These are phyloP conservation scores for Coelastrella sp. DNA, from an alignment of 139 green algal species.

Conservation along the genomic window DNA sequence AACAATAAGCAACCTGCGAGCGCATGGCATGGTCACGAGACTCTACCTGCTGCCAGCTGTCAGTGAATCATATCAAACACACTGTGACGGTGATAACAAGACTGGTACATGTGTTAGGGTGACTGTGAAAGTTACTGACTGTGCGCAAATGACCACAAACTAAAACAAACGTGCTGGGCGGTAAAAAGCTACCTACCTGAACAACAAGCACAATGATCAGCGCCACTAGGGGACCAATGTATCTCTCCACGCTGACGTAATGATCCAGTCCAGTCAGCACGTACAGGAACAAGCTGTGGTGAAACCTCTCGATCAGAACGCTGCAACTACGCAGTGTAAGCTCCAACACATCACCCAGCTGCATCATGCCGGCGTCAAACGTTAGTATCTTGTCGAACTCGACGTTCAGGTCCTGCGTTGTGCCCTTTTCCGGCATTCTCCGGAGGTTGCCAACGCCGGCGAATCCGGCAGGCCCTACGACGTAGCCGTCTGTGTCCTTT, in stretches of 20 bases:
- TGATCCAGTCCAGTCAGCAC: constrained; percentile 55
- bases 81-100: background rate
- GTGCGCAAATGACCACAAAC: background rate
- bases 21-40: too few species aligned
- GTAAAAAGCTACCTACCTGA: constrained; percentile 78
- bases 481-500: background rate
- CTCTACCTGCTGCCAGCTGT: too few species aligned
- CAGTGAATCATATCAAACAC: background rate
- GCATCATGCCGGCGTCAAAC: background rate
- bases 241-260: constrained; percentile 79
- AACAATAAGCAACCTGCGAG: too few species aligned
- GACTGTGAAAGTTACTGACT: background rate
- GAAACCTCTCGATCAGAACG: constrained; percentile 87
- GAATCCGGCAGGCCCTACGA: background rate
- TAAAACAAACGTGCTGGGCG: too few species aligned
- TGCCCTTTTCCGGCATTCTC: background rate
- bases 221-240: constrained; percentile 73
- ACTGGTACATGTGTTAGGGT: background rate
- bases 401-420: background rate
- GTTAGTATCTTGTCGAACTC: background rate
- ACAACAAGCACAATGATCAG: constrained; percentile 70
- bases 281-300: constrained; percentile 89
- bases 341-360: constrained; percentile 60
- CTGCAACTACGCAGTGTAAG: constrained; percentile 74
- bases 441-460: background rate